A percentile compares a stretch with the other conserved stretches of the same genome.
Evolutionary conservation across 2,329 filamentous ascomycete species (phyloP).

Genomic region (Shiraia sp.): DNA sequence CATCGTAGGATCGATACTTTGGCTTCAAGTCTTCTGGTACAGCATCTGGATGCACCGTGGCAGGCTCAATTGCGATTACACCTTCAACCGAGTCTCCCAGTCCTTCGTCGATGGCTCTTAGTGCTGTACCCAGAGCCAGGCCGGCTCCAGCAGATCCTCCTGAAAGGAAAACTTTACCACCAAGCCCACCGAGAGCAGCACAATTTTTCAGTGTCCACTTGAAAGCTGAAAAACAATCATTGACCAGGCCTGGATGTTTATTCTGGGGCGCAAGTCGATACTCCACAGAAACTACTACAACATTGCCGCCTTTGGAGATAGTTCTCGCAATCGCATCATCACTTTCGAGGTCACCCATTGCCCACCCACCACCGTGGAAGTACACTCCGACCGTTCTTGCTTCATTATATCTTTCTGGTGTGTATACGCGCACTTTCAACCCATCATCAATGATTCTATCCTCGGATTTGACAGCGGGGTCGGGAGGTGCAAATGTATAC

Average conservation of each 20-base stretch:
- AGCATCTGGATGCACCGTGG: slow-evolving; percentile 42
- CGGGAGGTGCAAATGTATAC: slow-evolving; percentile 36
- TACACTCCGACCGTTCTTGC: slow-evolving; percentile 41
- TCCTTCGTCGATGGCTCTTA: slow-evolving; percentile 45
- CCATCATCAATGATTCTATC: slow-evolving; percentile 31
- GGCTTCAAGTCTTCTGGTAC: slow-evolving; percentile 42
- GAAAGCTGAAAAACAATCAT: slow-evolving; percentile 42
- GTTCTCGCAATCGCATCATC: slow-evolving; percentile 36
- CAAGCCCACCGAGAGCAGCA: slow-evolving; percentile 23
- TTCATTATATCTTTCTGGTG: slow-evolving; percentile 32
- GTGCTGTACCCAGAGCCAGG: slow-evolving; percentile 42
- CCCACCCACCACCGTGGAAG: slow-evolving; percentile 45
- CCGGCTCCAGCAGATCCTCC: slow-evolving; percentile 48
- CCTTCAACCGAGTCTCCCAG: slow-evolving; percentile 42
- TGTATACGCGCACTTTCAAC: slow-evolving; percentile 41
- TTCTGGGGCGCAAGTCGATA: slow-evolving; percentile 43
- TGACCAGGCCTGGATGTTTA: slow-evolving; percentile 37
- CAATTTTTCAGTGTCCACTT: slow-evolving; percentile 36
- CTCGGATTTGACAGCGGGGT: slow-evolving; percentile 36
- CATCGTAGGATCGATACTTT: slow-evolving; percentile 41
- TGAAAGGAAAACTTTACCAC: slow-evolving; percentile 39
- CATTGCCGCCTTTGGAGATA: slow-evolving; percentile 27
- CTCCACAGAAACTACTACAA: slow-evolving; percentile 42
- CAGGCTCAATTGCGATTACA: slow-evolving; percentile 44
- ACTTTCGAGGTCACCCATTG: slow-evolving; percentile 40